Percentiles rank a stretch among this genome's conserved stretches.
Conservation (phyloP, 352 stramenopile genomes). For the Blastocystis sp. region DNA sequence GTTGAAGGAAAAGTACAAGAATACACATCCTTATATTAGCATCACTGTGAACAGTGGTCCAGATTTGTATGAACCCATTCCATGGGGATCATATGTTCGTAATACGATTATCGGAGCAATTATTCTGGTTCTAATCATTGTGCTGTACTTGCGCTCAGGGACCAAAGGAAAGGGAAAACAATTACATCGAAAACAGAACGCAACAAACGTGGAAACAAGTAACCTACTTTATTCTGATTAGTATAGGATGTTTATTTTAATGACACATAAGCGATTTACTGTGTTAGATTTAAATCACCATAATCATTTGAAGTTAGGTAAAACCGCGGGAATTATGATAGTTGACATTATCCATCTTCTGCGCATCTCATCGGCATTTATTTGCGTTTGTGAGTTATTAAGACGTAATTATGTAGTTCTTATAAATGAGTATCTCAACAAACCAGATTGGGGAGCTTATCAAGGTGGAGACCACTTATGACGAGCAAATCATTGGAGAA, state of each 20-base stretch:
- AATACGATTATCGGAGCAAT: not conserved
- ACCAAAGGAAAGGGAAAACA: too few species aligned
- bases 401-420: not conserved
- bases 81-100: not conserved
- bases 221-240: too few species aligned
- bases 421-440: conserved; percentile 34
- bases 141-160: not conserved
- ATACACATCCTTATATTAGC: not conserved
- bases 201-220: too few species aligned
- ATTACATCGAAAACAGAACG: too few species aligned
- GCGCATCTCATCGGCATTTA: not conserved
- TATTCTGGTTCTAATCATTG: not conserved
- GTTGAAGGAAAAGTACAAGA: not conserved
- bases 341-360: not conserved
- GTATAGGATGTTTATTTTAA: too few species aligned
- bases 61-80: not conserved
- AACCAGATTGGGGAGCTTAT: conserved; percentile 42
- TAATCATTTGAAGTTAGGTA: too few species aligned
- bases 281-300: too few species aligned
- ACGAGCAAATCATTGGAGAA: conserved; percentile 36
- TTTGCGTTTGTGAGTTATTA: not conserved
- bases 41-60: not conserved
- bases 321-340: too few species aligned
- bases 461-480: conserved; percentile 46
- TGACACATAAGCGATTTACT: too few species aligned